Percentiles rank a stretch among this genome's conserved stretches.
Conservation (phyloP, 768 basidiomycete species). For the Strobilomyces dryophilus region DNA sequence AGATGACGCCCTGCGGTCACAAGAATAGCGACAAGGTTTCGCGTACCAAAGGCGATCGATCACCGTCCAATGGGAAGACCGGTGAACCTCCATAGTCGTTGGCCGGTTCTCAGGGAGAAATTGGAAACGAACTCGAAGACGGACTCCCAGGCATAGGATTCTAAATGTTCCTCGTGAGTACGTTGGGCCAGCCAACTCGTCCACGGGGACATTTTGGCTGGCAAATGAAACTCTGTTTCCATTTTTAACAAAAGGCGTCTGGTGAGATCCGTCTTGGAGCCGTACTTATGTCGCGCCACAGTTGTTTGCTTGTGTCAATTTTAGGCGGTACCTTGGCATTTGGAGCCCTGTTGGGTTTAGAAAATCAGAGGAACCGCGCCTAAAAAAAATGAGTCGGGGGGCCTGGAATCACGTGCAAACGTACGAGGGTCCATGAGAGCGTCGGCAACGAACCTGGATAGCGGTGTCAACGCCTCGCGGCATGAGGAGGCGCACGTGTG, state of each 20-base stretch:
- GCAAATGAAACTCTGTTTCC: conserved; percentile 19
- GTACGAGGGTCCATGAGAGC: not conserved
- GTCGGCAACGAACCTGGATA: not conserved
- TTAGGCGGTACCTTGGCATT: not conserved
- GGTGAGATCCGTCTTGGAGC: not conserved
- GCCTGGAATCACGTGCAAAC: not conserved
- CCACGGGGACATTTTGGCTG: conserved; percentile 1
- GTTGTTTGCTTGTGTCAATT: conserved; percentile 4
- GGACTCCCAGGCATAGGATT: conserved; percentile 21
- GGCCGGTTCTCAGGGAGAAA: conserved; percentile 19
- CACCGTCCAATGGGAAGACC: conserved; percentile 1
- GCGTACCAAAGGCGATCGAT: conserved; percentile 8
- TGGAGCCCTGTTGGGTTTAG: too few species aligned
- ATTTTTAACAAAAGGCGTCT: conserved; percentile 3
- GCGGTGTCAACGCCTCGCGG: not conserved
- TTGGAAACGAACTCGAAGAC: conserved; percentile 6
- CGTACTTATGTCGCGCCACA: not conserved
- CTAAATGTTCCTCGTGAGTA: conserved; percentile 17
- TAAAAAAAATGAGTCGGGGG: not conserved
- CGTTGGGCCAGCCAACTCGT: conserved; percentile 1
- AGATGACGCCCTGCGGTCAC: not conserved
- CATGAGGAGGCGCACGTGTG: too few species aligned
- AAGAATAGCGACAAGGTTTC: conserved; percentile 10
- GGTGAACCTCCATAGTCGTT: not conserved
- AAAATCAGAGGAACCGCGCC: conserved; percentile 11